Evolutionary conservation across 116 monocot species (phyloP).

Genomic region (Cymodocea nodosa): DNA sequence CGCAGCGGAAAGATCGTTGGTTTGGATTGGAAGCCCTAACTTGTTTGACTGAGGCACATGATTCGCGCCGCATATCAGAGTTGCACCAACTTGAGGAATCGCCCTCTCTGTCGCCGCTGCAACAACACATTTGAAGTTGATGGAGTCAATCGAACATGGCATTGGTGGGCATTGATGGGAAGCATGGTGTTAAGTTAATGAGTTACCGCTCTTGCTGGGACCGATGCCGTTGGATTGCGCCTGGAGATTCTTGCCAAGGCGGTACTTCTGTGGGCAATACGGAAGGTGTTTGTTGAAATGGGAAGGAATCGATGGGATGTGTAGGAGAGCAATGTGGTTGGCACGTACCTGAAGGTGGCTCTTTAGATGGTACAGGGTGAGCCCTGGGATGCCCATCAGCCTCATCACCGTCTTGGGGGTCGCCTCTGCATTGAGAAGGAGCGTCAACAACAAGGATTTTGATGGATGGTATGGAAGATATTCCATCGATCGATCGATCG

Average conservation of each 20-base stretch:
- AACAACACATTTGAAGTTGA: slow-evolving; percentile 10
- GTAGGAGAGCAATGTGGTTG: no score
- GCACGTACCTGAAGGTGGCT: slow-evolving; percentile 81
- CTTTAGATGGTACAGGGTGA: slow-evolving; percentile 91
- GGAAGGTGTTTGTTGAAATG: no score
- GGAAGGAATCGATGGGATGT: no score
- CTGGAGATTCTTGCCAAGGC: slow-evolving; percentile 74
- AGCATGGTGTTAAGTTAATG: no score
- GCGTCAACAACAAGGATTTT: no score
- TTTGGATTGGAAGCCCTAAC: slow-evolving; percentile 26
- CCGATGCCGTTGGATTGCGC: slow-evolving; percentile 28
- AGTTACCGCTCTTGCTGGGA: slow-evolving; percentile 48
- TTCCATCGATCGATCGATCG: background rate
- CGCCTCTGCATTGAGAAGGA: slow-evolving; percentile 40
- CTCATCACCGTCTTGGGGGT: slow-evolving; percentile 95
- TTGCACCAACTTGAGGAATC: slow-evolving; percentile 25
- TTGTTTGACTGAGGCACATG: slow-evolving; percentile 38
- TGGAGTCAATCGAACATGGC: background rate
- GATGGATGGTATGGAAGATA: no score
- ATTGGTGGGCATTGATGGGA: no score
- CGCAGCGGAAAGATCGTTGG: background rate
- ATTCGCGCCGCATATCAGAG: slow-evolving; percentile 18
- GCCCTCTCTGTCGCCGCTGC: slow-evolving; percentile 23
- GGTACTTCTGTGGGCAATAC: slow-evolving; percentile 74
- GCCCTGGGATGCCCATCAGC: slow-evolving; percentile 90